Evolutionary conservation across 192 early-diverging fungal genomes (phyloP).

Genomic region (Powellomyces hirtus): DNA sequence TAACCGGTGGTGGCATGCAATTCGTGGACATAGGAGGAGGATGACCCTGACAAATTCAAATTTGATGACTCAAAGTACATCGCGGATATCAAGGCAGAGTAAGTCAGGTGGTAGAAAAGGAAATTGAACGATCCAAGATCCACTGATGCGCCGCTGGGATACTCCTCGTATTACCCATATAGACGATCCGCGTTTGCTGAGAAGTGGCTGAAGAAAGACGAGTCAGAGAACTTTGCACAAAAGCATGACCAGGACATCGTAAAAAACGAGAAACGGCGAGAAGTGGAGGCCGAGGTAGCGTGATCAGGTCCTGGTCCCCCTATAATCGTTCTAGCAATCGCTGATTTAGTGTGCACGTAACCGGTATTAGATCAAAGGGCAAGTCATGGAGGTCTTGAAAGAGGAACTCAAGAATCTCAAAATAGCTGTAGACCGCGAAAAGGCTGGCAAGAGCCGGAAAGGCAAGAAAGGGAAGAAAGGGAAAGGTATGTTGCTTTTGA

Average conservation of each 20-base stretch:
- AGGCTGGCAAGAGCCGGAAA: constrained; percentile 54
- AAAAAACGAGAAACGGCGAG: constrained; percentile 54
- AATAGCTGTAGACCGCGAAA: constrained; percentile 52
- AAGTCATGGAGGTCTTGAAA: constrained; percentile 58
- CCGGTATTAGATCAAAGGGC: constrained; percentile 46
- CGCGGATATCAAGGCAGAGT: constrained; percentile 42
- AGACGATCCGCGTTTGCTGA: constrained; percentile 33
- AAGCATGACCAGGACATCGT: constrained; percentile 66
- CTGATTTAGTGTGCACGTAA: no score
- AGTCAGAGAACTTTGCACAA: constrained; percentile 60
- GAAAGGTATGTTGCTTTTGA: constrained; percentile 4
- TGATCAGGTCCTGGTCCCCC: no score
- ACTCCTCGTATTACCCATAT: no score
- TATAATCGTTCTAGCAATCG: no score
- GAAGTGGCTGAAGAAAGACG: constrained; percentile 58
- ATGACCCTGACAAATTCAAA: constrained; percentile 44
- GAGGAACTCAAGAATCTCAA: constrained; percentile 63
- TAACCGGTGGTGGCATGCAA: no score
- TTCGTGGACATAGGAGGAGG: constrained; percentile 50
- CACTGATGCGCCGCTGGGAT: no score
- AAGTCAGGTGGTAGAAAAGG: no score
- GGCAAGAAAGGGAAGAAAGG: constrained; percentile 49
- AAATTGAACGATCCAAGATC: no score
- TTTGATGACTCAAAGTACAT: constrained; percentile 53
- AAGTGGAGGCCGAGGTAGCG: constrained; percentile 60